These are phyloP conservation scores for Solanum peruvianum DNA, from an alignment of 257 asterid genomes.

Conservation along the genomic window DNA sequence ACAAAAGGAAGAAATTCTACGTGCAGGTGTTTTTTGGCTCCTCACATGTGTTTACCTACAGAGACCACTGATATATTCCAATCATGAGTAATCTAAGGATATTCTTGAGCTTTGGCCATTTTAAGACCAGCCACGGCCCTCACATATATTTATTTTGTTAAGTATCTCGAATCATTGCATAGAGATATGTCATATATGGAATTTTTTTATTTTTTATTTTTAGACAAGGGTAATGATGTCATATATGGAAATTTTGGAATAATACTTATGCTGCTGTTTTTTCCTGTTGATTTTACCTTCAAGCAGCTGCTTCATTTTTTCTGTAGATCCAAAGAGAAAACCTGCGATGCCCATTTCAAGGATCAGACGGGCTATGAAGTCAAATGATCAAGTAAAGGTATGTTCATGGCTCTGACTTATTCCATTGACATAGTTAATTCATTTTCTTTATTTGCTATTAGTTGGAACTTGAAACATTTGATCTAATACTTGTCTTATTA, in stretches of 20 bases:
- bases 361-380: constrained; percentile 24
- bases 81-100: not conserved
- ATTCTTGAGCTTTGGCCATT: not conserved
- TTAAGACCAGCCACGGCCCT: not conserved
- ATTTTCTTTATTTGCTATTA: not conserved
- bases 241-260: not conserved
- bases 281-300: not conserved
- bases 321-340: constrained; percentile 12
- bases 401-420: not conserved
- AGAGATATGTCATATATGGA: not conserved
- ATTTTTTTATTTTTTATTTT: too few relatives aligned
- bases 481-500: not conserved
- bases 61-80: not conserved
- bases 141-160: not conserved
- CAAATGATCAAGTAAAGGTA: constrained; percentile 27
- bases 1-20: constrained; percentile 7
- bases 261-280: not conserved
- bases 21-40: not conserved
- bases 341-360: constrained; percentile 26
- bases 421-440: not conserved
- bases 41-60: not conserved
- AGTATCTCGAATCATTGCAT: not conserved
- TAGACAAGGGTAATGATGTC: not conserved
- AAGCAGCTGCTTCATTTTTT: not conserved
- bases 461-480: not conserved